Percentiles rank a stretch among this genome's conserved stretches.
Conservation (phyloP, 1,139 yeast species). For the Debaryomyces singareniensis region DNA sequence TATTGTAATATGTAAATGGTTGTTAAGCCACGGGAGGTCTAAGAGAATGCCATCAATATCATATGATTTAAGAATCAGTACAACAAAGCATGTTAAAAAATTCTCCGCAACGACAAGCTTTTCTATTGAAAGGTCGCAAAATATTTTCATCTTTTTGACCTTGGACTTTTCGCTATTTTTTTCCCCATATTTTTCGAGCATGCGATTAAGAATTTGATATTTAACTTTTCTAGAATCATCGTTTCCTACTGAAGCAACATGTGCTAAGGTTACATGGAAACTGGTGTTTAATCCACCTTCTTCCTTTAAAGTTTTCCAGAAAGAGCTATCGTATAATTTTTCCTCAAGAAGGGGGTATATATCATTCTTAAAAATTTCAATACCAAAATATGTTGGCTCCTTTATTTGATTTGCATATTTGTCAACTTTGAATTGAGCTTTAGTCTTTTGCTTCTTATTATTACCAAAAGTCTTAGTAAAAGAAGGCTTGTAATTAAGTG, state of each 20-base stretch:
- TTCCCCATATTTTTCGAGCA: not conserved
- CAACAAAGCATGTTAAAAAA: constrained; percentile 53
- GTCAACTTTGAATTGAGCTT: constrained; percentile 6
- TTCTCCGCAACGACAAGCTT: constrained; percentile 44
- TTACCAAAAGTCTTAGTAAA: constrained; percentile 31
- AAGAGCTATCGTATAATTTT: constrained; percentile 9
- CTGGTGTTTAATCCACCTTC: constrained; percentile 41
- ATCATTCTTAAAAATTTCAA: constrained; percentile 11
- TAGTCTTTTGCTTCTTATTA: constrained; percentile 12
- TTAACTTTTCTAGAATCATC: constrained; percentile 13
- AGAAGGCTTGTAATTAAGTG: constrained; percentile 48
- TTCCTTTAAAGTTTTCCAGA: constrained; percentile 24
- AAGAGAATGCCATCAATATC: constrained; percentile 14
- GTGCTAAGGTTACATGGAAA: constrained; percentile 80
- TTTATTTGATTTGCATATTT: constrained; percentile 8
- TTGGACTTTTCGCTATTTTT: not conserved
- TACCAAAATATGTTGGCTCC: constrained; percentile 23
- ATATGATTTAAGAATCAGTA: constrained; percentile 26
- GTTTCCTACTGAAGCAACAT: constrained; percentile 27
- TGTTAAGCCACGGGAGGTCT: constrained; percentile 30
- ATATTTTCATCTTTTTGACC: constrained; percentile 10
- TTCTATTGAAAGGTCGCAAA: constrained; percentile 35
- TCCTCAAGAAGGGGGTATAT: constrained; percentile 6
- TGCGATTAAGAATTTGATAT: constrained; percentile 8
- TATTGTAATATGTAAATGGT: constrained; percentile 65